phyloP scores from a whole-genome alignment of 257 asterid species.

The Datura wrightii region DNA sequence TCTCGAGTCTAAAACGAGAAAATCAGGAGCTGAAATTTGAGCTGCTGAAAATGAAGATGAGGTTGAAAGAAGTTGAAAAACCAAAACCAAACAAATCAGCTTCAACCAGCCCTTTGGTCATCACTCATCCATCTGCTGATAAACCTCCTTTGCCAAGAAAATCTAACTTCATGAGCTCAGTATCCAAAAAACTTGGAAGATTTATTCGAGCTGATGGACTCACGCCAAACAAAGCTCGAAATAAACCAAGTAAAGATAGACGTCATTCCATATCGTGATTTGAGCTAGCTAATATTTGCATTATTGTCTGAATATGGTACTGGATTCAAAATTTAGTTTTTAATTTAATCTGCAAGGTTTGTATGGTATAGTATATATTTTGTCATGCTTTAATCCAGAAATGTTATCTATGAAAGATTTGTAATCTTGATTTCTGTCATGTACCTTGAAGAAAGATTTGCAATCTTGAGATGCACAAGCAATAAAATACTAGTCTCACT shows the following conservation, averaged over 20 bases:
- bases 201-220: conserved; percentile 59
- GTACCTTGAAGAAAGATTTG: conserved; percentile 16
- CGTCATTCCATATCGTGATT: conserved; percentile 75
- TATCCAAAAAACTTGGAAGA: conserved; percentile 62
- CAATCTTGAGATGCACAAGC: background rate
- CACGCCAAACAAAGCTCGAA: conserved; percentile 46
- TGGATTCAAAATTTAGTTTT: background rate
- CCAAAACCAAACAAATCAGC: conserved; percentile 38
- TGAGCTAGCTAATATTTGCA: conserved; percentile 23
- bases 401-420: background rate
- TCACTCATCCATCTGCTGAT: conserved; percentile 44
- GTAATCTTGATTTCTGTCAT: conserved; percentile 6
- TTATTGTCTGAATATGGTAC: conserved; percentile 10
- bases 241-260: conserved; percentile 64
- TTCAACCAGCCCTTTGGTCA: conserved; percentile 43
- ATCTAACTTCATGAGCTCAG: conserved; percentile 58
- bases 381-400: background rate
- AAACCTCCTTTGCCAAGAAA: conserved; percentile 74
- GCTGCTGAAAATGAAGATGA: conserved; percentile 59
- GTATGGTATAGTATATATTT: background rate
- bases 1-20: conserved; percentile 54
- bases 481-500: background rate
- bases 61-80: conserved; percentile 61
- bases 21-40: conserved; percentile 77
- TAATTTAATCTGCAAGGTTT: background rate